Conservation (phyloP, 1,284 basidiomycete genomes). For the Anthracocystis walkeri region DNA sequence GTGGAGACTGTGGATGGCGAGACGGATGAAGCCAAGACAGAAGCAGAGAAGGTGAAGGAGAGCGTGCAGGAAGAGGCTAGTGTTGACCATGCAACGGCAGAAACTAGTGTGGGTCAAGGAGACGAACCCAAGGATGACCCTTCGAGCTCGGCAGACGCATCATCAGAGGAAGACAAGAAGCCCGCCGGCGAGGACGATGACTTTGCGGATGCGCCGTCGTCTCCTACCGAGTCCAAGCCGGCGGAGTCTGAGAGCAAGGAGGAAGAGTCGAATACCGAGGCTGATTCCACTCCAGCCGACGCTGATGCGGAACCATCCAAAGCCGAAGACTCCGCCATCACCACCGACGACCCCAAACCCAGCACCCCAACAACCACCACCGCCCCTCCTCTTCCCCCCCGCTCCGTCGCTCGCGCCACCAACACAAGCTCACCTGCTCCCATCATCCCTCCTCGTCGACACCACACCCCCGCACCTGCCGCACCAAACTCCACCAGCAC, state of each 20-base stretch:
- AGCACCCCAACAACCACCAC: constrained; percentile 7
- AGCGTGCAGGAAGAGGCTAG: constrained; percentile 21
- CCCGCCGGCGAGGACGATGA: constrained; percentile 30
- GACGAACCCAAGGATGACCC: constrained; percentile 7
- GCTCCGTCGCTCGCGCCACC: constrained; percentile 26
- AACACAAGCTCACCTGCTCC: constrained; percentile 21
- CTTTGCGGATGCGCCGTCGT: constrained; percentile 46
- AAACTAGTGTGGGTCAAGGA: neutral
- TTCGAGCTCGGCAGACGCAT: neutral
- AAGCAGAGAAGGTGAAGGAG: constrained; percentile 44
- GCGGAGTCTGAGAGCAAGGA: constrained; percentile 1
- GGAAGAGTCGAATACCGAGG: constrained; percentile 1
- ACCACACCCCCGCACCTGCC: constrained; percentile 6
- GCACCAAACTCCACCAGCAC: neutral
- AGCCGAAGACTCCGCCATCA: neutral
- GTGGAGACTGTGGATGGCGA: constrained; percentile 14
- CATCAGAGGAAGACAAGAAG: constrained; percentile 21
- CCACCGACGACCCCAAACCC: constrained; percentile 6
- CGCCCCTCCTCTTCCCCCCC: constrained; percentile 33
- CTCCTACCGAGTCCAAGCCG: constrained; percentile 25
- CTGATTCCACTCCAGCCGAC: constrained; percentile 6
- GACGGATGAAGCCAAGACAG: constrained; percentile 25
- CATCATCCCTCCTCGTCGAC: constrained; percentile 33
- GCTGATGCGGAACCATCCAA: neutral
- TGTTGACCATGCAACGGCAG: constrained; percentile 1